phyloP scores from a whole-genome alignment of 192 early-diverging fungal species.

The Rhizoclosmatium sp. region DNA sequence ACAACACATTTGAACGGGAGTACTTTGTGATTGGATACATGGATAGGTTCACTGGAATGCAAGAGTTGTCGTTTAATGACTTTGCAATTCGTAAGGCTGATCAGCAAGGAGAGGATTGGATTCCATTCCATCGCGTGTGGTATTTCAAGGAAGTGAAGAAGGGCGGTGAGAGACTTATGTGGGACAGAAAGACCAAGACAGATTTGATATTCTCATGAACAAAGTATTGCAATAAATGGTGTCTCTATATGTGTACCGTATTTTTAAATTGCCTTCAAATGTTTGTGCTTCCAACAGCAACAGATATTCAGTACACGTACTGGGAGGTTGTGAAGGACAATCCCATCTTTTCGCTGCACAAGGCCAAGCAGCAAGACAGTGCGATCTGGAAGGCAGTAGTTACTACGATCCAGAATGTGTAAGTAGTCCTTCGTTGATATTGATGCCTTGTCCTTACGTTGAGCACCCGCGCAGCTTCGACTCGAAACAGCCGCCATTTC shows the following conservation, averaged over 20 bases:
- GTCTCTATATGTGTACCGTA: no score
- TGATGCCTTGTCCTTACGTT: not conserved
- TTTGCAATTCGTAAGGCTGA: constrained; percentile 31
- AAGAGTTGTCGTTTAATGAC: constrained; percentile 32
- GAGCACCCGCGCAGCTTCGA: constrained; percentile 69
- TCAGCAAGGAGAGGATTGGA: constrained; percentile 39
- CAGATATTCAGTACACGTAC: not conserved
- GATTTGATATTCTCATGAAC: constrained; percentile 23
- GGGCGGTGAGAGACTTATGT: constrained; percentile 22
- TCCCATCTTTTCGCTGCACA: constrained; percentile 53
- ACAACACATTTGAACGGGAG: constrained; percentile 17
- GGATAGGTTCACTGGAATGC: constrained; percentile 43
- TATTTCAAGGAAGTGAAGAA: constrained; percentile 34
- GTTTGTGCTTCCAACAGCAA: constrained; percentile 27
- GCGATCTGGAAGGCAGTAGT: constrained; percentile 64
- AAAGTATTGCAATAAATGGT: not conserved
- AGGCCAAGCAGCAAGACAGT: constrained; percentile 47
- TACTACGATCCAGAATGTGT: constrained; percentile 95
- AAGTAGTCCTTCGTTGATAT: constrained; percentile 35
- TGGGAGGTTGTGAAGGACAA: constrained; percentile 47
- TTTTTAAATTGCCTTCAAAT: not conserved
- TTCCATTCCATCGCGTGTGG: constrained; percentile 45
- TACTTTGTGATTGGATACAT: constrained; percentile 38
- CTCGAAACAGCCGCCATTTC: constrained; percentile 90
- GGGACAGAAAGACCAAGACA: constrained; percentile 32